Conservation (phyloP, 805 yeast species). For the Wickerhamomyces strasburgensis region DNA sequence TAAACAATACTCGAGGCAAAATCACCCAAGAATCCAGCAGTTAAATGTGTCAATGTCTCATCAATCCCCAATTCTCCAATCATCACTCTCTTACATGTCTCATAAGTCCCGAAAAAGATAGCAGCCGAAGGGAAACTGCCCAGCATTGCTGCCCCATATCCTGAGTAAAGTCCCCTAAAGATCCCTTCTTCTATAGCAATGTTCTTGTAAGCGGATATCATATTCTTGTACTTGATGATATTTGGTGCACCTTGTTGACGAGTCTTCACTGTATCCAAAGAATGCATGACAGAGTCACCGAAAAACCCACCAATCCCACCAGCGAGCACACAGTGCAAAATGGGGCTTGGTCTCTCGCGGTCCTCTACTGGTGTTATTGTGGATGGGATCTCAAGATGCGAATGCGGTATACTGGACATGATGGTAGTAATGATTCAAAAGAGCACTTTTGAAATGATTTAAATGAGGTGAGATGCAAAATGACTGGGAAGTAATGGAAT, state of each 20-base stretch:
- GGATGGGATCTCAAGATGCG: constrained; percentile 8
- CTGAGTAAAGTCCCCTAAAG: constrained; percentile 80
- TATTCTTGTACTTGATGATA: constrained; percentile 61
- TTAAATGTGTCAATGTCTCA: constrained; percentile 74
- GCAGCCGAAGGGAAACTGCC: constrained; percentile 95
- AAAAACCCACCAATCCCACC: constrained; percentile 95
- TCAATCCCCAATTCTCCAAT: constrained; percentile 60
- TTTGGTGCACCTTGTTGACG: constrained; percentile 92
- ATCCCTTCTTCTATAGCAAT: constrained; percentile 85
- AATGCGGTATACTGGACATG: background rate
- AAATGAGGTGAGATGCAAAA: background rate
- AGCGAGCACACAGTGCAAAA: constrained; percentile 65
- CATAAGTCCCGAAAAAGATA: constrained; percentile 90
- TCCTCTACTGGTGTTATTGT: constrained; percentile 13
- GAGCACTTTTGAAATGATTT: background rate
- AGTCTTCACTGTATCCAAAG: constrained; percentile 93
- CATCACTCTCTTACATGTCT: constrained; percentile 65
- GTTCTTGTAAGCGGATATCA: constrained; percentile 70
- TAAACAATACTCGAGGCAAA: constrained; percentile 81
- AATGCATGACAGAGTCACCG: constrained; percentile 92
- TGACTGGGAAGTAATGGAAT: too few relatives aligned
- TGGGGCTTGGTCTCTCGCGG: constrained; percentile 28
- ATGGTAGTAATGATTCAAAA: background rate
- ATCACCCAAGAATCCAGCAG: constrained; percentile 93
- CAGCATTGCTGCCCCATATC: constrained; percentile 84